Evolutionary conservation across 257 asterid genomes (phyloP), one percentile per base, ranked within the genome.

Genomic region (Ilex aquifolium): DNA sequence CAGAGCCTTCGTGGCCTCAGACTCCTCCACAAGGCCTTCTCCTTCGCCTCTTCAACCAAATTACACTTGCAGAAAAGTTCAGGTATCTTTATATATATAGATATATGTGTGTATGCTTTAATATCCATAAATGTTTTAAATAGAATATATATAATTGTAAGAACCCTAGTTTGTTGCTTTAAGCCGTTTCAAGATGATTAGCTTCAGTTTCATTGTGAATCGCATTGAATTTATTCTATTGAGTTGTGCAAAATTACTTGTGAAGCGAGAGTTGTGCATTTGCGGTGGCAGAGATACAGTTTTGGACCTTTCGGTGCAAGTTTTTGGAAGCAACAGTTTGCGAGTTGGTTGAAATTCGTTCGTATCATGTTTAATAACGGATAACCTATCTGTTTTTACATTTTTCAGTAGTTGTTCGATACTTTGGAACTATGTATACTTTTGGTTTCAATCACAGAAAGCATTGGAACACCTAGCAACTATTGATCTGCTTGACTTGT

Each of bases 401-500:
- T 10, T 46, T 2, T 7, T 46, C 52, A 10, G 15, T 3, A 46
- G 52, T 46, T 10, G 6, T 4, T 46, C 52, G 0, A 3, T 46
- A 14, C n/a, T 10, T 46, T 10, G 3, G 3, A 46, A 14, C 52
- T 46, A 46, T 62, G 62, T 10, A 8, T 36, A 36, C 2, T 36
- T 36, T 36, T 36, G 42, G 42, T 36, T 21, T 64, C 52, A 57
- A 64, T 78, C 71, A 58, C 76, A 85, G 95, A 87, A 76, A 86
- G 95, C 95, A 31, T 67, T 91, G 79, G 42, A 70, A 57, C 87
- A 81, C 64, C 72, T 90, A 81, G 96, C 99, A 30, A 80, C 92
- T 44, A 80, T 87, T 66, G 95, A 93, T 74, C 95, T 95, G 21
- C 68, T 84, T 40, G 92, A 93, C 63, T 77, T 93, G 63, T 87